These are phyloP conservation scores for Ogataea degrootiae DNA, from an alignment of 805 yeast genomes.

Conservation along the genomic window DNA sequence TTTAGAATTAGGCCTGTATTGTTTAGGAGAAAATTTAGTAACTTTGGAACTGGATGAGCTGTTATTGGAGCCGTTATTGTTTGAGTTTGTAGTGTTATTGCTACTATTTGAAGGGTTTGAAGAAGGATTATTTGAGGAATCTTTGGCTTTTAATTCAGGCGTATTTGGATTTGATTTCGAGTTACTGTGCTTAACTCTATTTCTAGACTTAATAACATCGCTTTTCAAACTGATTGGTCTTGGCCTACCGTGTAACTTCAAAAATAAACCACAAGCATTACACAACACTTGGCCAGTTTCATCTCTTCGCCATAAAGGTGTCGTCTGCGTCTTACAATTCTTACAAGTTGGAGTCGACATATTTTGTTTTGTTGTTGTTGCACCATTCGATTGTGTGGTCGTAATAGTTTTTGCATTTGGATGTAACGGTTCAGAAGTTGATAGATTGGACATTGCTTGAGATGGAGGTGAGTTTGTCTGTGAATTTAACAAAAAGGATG, in stretches of 20 bases:
- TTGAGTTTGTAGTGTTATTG: too few relatives aligned
- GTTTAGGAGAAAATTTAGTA: slow-evolving; percentile 34
- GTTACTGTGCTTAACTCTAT: slow-evolving; percentile 60
- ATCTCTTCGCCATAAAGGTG: slow-evolving; percentile 94
- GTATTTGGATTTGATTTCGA: slow-evolving; percentile 46
- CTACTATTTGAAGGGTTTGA: slow-evolving; percentile 1
- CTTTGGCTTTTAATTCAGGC: slow-evolving; percentile 53
- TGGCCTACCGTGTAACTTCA: slow-evolving; percentile 88
- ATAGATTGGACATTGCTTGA: neutral
- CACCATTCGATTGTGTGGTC: slow-evolving; percentile 52
- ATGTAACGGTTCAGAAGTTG: slow-evolving; percentile 31
- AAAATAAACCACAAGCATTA: slow-evolving; percentile 88
- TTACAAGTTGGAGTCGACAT: slow-evolving; percentile 71
- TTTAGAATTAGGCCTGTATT: slow-evolving; percentile 31
- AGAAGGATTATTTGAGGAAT: slow-evolving; percentile 15
- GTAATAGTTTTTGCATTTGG: slow-evolving; percentile 62
- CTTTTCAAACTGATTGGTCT: slow-evolving; percentile 89
- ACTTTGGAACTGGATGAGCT: slow-evolving; percentile 2
- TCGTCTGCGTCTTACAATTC: slow-evolving; percentile 87
- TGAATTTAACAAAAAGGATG: slow-evolving; percentile 2
- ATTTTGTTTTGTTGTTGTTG: slow-evolving; percentile 60
- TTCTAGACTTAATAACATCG: slow-evolving; percentile 87
- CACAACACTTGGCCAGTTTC: slow-evolving; percentile 87
- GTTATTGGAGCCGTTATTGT: too few relatives aligned
- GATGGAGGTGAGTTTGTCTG: neutral